Conservation (phyloP, 2,329 filamentous ascomycete species). For the Xylaria polymorpha region DNA sequence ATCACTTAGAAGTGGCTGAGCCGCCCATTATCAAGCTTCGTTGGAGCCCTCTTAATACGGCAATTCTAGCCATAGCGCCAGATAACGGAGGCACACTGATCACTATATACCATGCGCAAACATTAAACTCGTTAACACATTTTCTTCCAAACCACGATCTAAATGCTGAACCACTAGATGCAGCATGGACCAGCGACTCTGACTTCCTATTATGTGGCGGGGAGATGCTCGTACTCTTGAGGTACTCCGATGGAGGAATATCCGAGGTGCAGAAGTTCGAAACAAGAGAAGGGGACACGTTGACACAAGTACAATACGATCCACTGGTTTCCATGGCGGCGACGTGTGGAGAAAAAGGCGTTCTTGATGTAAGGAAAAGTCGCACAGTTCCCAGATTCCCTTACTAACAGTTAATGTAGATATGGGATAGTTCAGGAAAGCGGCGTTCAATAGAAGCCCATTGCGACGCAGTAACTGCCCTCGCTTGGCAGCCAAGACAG, state of each 20-base stretch:
- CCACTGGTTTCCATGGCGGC: conserved; percentile 64
- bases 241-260: conserved; percentile 61
- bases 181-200: conserved; percentile 67
- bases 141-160: conserved; percentile 63
- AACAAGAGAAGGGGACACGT: conserved; percentile 63
- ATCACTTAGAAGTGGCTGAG: conserved; percentile 67
- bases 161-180: conserved; percentile 65
- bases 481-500: conserved; percentile 70
- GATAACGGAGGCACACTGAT: conserved; percentile 65
- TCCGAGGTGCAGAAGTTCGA: conserved; percentile 61
- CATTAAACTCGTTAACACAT: conserved; percentile 60
- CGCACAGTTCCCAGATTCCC: background rate
- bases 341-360: conserved; percentile 69
- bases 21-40: conserved; percentile 71
- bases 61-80: conserved; percentile 68
- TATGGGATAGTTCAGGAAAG: conserved; percentile 67
- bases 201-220: conserved; percentile 71
- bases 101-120: conserved; percentile 63
- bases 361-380: conserved; percentile 66
- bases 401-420: conserved; percentile 49
- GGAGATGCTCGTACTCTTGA: conserved; percentile 62
- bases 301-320: conserved; percentile 69
- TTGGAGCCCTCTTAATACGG: conserved; percentile 68
- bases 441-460: conserved; percentile 69
- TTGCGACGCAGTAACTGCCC: conserved; percentile 66